Evolutionary conservation across 139 green algal genomes (phyloP).

Genomic region (Zygnema cylindricum): DNA sequence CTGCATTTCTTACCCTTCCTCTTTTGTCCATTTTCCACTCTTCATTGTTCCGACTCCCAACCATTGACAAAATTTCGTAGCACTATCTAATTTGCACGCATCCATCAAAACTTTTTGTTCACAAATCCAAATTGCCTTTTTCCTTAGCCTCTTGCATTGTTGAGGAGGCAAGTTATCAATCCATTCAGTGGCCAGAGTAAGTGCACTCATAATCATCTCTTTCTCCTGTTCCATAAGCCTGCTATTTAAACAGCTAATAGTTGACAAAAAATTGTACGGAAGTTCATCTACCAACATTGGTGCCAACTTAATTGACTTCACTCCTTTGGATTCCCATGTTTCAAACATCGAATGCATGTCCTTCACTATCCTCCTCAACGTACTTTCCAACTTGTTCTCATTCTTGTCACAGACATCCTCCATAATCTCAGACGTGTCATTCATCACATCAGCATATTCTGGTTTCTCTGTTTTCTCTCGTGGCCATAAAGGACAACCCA

Average conservation of each 20-base stretch:
- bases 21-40: background rate
- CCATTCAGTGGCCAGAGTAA: background rate
- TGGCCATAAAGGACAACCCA: background rate
- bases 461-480: background rate
- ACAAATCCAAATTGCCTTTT: background rate
- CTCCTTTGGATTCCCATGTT: background rate
- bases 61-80: too few species aligned
- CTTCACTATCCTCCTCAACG: background rate
- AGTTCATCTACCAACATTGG: background rate
- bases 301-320: background rate
- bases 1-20: background rate
- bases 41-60: too few species aligned
- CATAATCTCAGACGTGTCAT: background rate
- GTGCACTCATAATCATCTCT: background rate
- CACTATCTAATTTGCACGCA: too few species aligned
- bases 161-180: background rate
- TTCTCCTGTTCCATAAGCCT: background rate
- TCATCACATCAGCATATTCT: background rate
- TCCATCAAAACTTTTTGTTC: too few species aligned
- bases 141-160: background rate
- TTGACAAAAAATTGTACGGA: background rate
- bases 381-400: background rate
- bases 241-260: background rate
- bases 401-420: background rate
- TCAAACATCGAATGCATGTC: background rate